Percentiles rank a stretch among this genome's conserved stretches.
phyloP scores from a whole-genome alignment of 768 basidiomycete species.

The Dioszegia aurantiaca region DNA sequence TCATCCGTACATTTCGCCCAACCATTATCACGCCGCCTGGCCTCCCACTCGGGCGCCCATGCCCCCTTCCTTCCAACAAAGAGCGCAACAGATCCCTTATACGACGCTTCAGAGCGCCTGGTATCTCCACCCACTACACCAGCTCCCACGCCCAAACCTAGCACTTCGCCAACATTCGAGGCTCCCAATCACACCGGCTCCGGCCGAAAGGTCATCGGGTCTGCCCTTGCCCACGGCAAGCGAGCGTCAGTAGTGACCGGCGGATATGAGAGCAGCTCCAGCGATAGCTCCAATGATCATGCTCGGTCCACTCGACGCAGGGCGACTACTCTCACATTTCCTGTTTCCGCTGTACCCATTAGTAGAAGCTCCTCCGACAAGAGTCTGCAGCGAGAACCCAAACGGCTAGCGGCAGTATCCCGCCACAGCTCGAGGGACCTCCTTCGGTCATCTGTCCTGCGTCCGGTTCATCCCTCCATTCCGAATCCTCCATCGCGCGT shows the following conservation, averaged over 20 bases:
- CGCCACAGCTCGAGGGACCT: constrained; percentile 9
- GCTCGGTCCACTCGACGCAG: background rate
- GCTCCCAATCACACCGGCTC: constrained; percentile 17
- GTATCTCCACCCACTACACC: constrained; percentile 2
- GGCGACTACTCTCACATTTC: constrained; percentile 1
- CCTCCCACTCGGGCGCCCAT: background rate
- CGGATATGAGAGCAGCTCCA: constrained; percentile 29
- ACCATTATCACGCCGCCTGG: background rate
- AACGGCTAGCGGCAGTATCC: background rate
- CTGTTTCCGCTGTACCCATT: background rate
- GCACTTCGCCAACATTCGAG: too few species aligned
- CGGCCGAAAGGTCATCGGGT: constrained; percentile 20
- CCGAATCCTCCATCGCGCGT: constrained; percentile 3
- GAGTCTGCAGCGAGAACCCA: background rate
- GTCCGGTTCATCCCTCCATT: background rate
- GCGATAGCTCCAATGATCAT: background rate
- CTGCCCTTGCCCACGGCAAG: constrained; percentile 22
- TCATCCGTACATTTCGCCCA: constrained; percentile 21
- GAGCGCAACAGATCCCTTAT: background rate
- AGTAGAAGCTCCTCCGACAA: constrained; percentile 6
- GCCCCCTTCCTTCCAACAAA: background rate
- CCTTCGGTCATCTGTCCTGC: constrained; percentile 3
- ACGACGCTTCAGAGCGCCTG: background rate
- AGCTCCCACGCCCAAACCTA: constrained; percentile 3
- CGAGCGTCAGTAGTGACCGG: constrained; percentile 33